These are phyloP conservation scores for Globisporangium alternatum DNA, from an alignment of 352 stramenopile genomes.

Conservation along the genomic window DNA sequence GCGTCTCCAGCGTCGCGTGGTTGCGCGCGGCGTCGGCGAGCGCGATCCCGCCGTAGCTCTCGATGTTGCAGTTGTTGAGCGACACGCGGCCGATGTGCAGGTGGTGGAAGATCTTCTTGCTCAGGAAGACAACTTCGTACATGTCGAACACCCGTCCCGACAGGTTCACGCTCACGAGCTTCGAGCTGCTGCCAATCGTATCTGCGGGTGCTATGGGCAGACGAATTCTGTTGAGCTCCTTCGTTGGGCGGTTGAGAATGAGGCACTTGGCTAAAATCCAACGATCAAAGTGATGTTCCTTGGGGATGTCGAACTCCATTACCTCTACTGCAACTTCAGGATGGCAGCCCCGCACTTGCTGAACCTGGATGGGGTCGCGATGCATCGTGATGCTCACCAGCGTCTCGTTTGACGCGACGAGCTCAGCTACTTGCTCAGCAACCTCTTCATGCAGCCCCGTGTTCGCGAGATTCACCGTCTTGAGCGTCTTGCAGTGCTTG, in stretches of 20 bases:
- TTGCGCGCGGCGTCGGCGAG: constrained; percentile 67
- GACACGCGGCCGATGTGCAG: constrained; percentile 49
- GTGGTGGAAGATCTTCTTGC: constrained; percentile 74
- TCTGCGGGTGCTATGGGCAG: constrained; percentile 21
- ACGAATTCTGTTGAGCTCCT: constrained; percentile 53
- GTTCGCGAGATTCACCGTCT: constrained; percentile 49
- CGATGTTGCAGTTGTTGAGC: constrained; percentile 59
- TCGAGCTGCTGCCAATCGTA: constrained; percentile 12
- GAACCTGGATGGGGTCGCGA: constrained; percentile 31
- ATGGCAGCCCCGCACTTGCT: constrained; percentile 50
- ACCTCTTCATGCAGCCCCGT: constrained; percentile 58
- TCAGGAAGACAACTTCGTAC: constrained; percentile 63
- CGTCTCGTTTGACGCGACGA: constrained; percentile 56
- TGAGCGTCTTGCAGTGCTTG: constrained; percentile 44
- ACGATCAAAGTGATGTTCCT: constrained; percentile 48
- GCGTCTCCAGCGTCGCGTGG: constrained; percentile 49
- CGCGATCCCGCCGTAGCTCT: constrained; percentile 42
- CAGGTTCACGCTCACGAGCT: constrained; percentile 49
- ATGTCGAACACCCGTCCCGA: constrained; percentile 42
- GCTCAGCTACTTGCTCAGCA: constrained; percentile 53
- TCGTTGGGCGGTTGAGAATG: constrained; percentile 54
- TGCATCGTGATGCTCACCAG: constrained; percentile 64
- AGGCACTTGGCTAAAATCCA: constrained; percentile 74
- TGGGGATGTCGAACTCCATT: constrained; percentile 27
- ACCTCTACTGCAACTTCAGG: constrained; percentile 20